Evolutionary conservation across 2,329 filamentous ascomycete species (phyloP), one percentile per base, ranked within the genome.

Genomic region (Scedosporium boydii): DNA sequence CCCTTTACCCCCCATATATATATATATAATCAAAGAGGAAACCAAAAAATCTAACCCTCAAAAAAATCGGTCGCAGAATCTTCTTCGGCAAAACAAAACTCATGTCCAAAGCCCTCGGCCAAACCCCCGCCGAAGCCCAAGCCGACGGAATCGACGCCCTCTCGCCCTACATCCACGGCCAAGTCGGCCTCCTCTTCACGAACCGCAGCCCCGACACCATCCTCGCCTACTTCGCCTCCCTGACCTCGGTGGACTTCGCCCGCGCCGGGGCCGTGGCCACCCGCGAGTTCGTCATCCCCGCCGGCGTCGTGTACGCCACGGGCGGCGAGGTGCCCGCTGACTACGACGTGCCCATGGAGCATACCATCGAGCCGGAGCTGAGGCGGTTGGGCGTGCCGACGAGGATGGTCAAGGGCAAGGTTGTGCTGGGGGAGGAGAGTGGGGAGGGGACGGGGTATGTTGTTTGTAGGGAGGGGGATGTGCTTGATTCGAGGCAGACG

Each of bases 51-150:
- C 12, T 10, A 53, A 61, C 12, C 27, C 26, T 21, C 58, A 59
- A 18, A 29, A 34, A n/a, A 6, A 2, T 23, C 10, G 6, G 6
- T 16, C 21, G 16, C 70, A 95, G 93, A 69, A 81, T 99, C 74
- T 98, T 98, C 86, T 98, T 97, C 77, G 95, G 93, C 78, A 99
- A 98, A 81, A 98, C 93, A 64, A 98, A 98, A 79, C 93, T 99
- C 75, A 98, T 98, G 92, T 87, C 90, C 70, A 93, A 95, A 78
- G 93, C 95, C 63, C 88, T 99, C 27, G 95, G 95, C 72, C 84
- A 84, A 67, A 87, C 82, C 61, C 82, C 87, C 68, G 88, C 90
- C 71, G 89, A 91, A 70, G 91, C 93, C 77, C 84, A 90, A 76
- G 89, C 91, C 68, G 85, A 90, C 55, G 90, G 91, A 72, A 85